Conservation (phyloP, 2,329 filamentous ascomycete genomes). For the Cytospora mali region DNA sequence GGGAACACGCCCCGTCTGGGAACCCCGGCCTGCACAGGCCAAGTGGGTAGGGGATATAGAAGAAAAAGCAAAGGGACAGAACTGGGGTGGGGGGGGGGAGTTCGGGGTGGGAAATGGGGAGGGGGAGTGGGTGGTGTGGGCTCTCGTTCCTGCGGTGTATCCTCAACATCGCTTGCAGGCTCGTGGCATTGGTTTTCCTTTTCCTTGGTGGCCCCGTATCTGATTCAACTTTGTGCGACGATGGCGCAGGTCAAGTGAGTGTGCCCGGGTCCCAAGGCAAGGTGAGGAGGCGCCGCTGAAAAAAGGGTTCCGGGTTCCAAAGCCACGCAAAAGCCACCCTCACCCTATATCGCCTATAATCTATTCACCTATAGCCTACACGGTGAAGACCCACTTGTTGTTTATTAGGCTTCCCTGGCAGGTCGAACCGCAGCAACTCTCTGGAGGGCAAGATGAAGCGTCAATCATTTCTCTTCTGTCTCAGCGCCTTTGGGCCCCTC, state of each 20-base stretch:
- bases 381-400: neutral
- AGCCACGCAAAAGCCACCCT: constrained; percentile 4
- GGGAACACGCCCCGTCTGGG: neutral
- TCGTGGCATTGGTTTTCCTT: constrained; percentile 26
- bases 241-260: constrained; percentile 28
- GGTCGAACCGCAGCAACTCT: constrained; percentile 19
- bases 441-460: neutral
- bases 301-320: neutral
- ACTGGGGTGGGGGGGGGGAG: neutral
- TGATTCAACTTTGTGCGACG: constrained; percentile 24
- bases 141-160: constrained; percentile 17
- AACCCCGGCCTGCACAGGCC: constrained; percentile 5
- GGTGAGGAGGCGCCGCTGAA: constrained; percentile 11
- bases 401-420: neutral
- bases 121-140: constrained; percentile 7
- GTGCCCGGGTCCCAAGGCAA: neutral
- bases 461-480: constrained; percentile 7
- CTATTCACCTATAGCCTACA: constrained; percentile 2
- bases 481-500: constrained; percentile 7
- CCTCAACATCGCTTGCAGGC: constrained; percentile 26
- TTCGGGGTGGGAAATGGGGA: neutral
- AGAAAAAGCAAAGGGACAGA: neutral
- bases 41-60: neutral
- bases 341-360: too few relatives aligned
- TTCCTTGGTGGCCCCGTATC: constrained; percentile 14